These are phyloP conservation scores for Solioccasus polychromus DNA, from an alignment of 768 basidiomycete genomes.

Conservation along the genomic window DNA sequence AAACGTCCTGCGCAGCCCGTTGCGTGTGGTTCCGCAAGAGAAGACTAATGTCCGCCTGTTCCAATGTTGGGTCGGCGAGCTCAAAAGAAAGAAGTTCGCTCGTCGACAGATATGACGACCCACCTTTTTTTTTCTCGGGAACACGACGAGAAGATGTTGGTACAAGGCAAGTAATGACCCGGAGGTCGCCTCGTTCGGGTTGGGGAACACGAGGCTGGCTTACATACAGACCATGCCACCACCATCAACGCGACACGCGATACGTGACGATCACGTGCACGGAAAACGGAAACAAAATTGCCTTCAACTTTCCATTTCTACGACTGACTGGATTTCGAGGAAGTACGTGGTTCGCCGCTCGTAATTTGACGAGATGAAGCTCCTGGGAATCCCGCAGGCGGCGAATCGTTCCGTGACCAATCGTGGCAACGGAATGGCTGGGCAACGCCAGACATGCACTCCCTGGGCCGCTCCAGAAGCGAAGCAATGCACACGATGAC, in stretches of 20 bases:
- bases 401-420: no score
- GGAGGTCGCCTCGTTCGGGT: constrained; percentile 25
- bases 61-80: neutral
- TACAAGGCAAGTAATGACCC: constrained; percentile 20
- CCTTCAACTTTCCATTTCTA: no score
- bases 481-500: no score
- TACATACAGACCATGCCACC: constrained; percentile 20
- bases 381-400: no score
- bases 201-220: constrained; percentile 30
- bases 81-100: neutral
- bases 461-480: no score
- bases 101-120: constrained; percentile 5
- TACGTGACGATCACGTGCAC: constrained; percentile 24
- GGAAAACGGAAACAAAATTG: no score
- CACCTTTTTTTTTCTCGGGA: constrained; percentile 25
- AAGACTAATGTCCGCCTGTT: constrained; percentile 4
- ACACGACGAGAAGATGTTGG: constrained; percentile 20
- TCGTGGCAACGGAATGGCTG: no score
- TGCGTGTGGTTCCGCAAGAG: constrained; percentile 10
- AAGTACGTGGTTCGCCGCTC: no score
- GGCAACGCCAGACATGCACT: no score
- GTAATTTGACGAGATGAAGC: no score
- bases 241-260: constrained; percentile 15
- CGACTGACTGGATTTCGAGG: no score
- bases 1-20: constrained; percentile 31